Evolutionary conservation across 306 rosid genomes (phyloP).

Genomic region (Sophora flavescens): DNA sequence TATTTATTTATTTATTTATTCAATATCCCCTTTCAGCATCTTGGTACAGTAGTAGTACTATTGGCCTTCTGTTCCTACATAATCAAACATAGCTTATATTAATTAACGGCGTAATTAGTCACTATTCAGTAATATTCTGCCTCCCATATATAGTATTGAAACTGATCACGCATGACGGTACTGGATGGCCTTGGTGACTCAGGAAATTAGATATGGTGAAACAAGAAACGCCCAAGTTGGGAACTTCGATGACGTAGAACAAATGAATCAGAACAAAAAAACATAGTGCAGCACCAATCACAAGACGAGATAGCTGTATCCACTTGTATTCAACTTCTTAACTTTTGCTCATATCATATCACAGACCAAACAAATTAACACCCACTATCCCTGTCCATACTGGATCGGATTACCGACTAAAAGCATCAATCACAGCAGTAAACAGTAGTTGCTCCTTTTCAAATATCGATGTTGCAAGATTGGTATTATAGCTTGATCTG

Average conservation of each 20-base stretch:
- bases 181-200: constrained; percentile 20
- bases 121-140: background rate
- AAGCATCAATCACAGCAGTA: constrained; percentile 53
- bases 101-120: constrained; percentile 5
- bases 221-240: constrained; percentile 55
- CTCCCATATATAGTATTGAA: background rate
- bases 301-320: constrained; percentile 72
- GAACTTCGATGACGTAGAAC: constrained; percentile 71
- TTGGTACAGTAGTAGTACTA: background rate
- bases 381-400: constrained; percentile 74
- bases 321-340: constrained; percentile 79
- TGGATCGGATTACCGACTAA: constrained; percentile 55
- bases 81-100: background rate
- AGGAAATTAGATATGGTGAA: constrained; percentile 50
- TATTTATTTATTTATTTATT: background rate
- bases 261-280: constrained; percentile 97
- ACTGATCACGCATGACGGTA: constrained; percentile 37
- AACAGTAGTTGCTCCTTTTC: constrained; percentile 50
- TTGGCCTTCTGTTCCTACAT: background rate
- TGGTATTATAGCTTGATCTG: constrained; percentile 59
- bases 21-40: background rate
- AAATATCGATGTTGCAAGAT: constrained; percentile 46
- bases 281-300: constrained; percentile 61
- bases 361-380: constrained; percentile 65
- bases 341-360: constrained; percentile 61